Conservation (phyloP, 2,329 filamentous ascomycete species). For the Xylaria sp. region DNA sequence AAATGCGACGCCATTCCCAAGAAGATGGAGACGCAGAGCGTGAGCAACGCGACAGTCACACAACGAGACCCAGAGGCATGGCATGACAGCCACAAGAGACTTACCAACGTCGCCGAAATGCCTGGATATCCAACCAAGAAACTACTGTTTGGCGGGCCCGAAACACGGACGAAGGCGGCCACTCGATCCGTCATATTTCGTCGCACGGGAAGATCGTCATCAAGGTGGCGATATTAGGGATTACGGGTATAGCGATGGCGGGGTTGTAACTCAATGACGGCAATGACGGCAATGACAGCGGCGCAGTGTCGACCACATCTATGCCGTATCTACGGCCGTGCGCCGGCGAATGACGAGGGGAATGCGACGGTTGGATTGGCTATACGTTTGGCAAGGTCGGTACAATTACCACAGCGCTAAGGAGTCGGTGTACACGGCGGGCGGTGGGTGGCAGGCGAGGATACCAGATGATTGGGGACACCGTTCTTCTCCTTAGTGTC, state of each 20-base stretch:
- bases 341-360: slow-evolving; percentile 33
- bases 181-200: slow-evolving; percentile 52
- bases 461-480: background rate
- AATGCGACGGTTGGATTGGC: slow-evolving; percentile 29
- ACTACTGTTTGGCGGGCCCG: slow-evolving; percentile 94
- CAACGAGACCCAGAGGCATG: background rate
- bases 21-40: slow-evolving; percentile 12
- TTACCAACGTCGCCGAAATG: slow-evolving; percentile 94
- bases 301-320: slow-evolving; percentile 36
- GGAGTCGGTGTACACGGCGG: slow-evolving; percentile 9
- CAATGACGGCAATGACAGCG: slow-evolving; percentile 23
- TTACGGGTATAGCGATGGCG: slow-evolving; percentile 26
- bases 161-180: slow-evolving; percentile 91
- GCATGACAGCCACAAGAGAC: slow-evolving; percentile 46
- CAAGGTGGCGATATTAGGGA: slow-evolving; percentile 28
- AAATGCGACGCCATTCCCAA: slow-evolving; percentile 2
- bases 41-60: slow-evolving; percentile 13
- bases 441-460: background rate
- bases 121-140: slow-evolving; percentile 97
- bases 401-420: slow-evolving; percentile 28
- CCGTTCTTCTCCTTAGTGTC: background rate
- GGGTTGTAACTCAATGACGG: slow-evolving; percentile 24
- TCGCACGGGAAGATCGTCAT: slow-evolving; percentile 28
- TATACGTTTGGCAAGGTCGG: slow-evolving; percentile 17
- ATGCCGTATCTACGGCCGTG: slow-evolving; percentile 35